Base-by-base conservation (phyloP, 2,329 filamentous ascomycete genomes). In the Stemphylium lycopersici region DNA sequence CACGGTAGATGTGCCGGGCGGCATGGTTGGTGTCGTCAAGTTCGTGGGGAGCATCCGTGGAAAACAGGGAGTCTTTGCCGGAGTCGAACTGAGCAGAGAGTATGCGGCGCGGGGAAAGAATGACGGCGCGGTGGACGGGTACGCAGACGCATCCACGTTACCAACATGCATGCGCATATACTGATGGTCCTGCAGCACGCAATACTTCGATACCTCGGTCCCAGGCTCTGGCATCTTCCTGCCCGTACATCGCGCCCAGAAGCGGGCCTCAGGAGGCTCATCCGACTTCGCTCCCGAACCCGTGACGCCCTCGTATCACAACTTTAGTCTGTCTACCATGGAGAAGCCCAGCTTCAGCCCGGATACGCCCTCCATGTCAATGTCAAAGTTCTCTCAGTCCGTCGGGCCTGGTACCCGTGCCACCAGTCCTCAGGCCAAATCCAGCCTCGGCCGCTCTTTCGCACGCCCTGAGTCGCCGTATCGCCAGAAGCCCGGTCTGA, bases 91-190 rank as follows among this genome's bases (percentile, higher is more conserved):
- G 59, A 86, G 88, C 67, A 80, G 85, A 48, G 90, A 96, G 63
- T 96, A 89, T 79, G 90, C 92, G 31, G 76, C 83, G 46, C 86
- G 89, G 71, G 95, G 95, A 31, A 99, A 99, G 81, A 99, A 99
- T 72, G 96, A 85, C 68, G 95, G 95, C 60, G 93, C 96, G 75
- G 95, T 98, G 49, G 93, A 98, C 65, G 95, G 93, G 90, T 93
- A 82, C 77, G 85, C 50, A 47, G 93, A 82, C 77, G 85, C 50
- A 47, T 33, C 20, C 22, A 31, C 32, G 18, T 5, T 45, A 18
- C 6, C 22, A 13, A 31, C 36, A 45, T 6, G 10, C 32, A 8
- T 36, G 52, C n/a, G 41, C 47, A 40, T 41, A 29, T 42, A 50
- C 59, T 66, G 32, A 63, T 46, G 37, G 18, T 41, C 2, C 24